These are phyloP conservation scores for Talaromyces nanjingensis DNA, from an alignment of 495 filamentous ascomycete genomes.

Conservation along the genomic window DNA sequence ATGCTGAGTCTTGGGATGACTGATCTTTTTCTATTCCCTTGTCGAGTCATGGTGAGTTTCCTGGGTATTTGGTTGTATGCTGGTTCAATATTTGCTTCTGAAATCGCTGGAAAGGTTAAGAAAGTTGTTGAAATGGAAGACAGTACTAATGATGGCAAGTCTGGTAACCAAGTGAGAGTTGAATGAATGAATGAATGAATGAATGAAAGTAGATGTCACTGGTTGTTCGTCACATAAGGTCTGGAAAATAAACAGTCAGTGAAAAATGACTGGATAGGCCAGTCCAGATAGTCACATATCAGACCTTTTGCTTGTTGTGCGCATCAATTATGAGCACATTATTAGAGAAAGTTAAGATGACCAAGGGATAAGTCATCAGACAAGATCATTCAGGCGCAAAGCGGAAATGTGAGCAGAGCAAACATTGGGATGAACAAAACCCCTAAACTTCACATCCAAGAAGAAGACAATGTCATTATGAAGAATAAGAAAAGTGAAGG, in stretches of 20 bases:
- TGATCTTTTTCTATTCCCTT: neutral
- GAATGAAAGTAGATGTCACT: neutral
- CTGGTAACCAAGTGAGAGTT: neutral
- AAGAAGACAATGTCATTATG: neutral
- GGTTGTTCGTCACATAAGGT: neutral
- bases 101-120: neutral
- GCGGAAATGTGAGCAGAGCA: neutral
- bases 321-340: neutral
- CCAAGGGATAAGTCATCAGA: too few species aligned
- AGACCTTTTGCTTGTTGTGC: neutral
- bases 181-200: neutral
- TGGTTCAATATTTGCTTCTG: neutral
- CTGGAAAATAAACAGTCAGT: neutral
- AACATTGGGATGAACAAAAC: neutral
- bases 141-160: neutral
- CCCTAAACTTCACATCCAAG: neutral
- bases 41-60: neutral
- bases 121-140: neutral
- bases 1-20: slow-evolving; percentile 2
- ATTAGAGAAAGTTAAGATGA: neutral
- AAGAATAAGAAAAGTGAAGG: neutral
- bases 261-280: neutral
- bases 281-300: neutral
- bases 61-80: neutral
- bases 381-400: neutral